Base-by-base conservation (phyloP, 2,329 filamentous ascomycete species). In the Cladosporium sp. region DNA sequence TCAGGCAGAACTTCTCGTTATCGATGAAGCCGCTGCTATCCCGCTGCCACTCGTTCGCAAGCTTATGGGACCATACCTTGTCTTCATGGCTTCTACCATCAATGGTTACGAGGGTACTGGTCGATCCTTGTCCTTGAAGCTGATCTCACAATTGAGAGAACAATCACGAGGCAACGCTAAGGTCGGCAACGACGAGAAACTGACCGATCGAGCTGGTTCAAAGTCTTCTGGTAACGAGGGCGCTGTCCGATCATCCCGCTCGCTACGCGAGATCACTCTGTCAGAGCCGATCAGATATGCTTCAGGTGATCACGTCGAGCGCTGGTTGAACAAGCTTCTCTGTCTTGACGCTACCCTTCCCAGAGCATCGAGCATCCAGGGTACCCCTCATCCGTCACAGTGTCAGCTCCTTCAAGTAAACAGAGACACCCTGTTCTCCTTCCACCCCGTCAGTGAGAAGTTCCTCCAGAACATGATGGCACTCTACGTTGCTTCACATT, bases 51-150 rank as follows among this genome's bases (percentile, higher is more conserved):
- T 97, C 2, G 94, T 99, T 7, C 84, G 88, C 66, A 97, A 97
- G 76, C 81, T 99, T 40, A 92, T 99, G 85, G 94, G 94, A 0
- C 93, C 93, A 14, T 99, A 99, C 74, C 80, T 99, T 38, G 92
- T 97, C 8, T 99, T 99, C 76, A 97, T 99, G 94, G 92, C 95
- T 0, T 99, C 94, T 0, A 99, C 94, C 1, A 97, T 99, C 77
- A 97, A 97, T 71, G 94, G 94, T 60, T 99, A 99, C 72, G 94
- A 99, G 78, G 94, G 94, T 59, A 99, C 94, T 6, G 94, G 94
- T 40, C 86, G 94, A 59, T 97, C 94, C 1, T 82, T 99, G 5
- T 97, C 94, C 0, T 79, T 99, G 56, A 99, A 99, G 77, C 82
- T 99, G 65, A 97, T 99, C 64, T 95, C 97, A 73, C 93, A 99